phyloP scores from a whole-genome alignment of 805 yeast species.

The Candida corydali region DNA sequence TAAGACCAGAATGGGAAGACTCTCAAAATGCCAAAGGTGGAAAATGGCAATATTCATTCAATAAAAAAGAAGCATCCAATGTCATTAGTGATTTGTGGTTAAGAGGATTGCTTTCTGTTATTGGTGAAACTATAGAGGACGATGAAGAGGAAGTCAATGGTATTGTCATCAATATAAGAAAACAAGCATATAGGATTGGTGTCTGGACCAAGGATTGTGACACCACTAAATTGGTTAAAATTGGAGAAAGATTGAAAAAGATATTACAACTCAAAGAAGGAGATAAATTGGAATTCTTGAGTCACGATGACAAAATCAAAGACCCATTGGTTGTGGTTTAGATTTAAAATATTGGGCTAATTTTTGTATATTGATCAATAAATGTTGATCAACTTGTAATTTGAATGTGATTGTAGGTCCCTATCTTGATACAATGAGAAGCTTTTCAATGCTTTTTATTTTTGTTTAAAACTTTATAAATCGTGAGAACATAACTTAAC shows the following conservation, averaged over 20 bases:
- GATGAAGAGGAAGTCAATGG: constrained; percentile 87
- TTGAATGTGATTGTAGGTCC: too few species aligned
- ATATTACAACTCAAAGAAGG: constrained; percentile 71
- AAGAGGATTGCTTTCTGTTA: constrained; percentile 78
- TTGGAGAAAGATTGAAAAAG: constrained; percentile 83
- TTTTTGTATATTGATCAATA: too few species aligned
- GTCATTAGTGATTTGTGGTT: constrained; percentile 90
- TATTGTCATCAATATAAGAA: constrained; percentile 85
- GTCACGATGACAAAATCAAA: constrained; percentile 51
- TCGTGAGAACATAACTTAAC: too few species aligned
- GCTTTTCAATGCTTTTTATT: too few species aligned
- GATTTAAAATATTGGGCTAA: too few species aligned
- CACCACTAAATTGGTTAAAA: constrained; percentile 55
- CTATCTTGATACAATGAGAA: too few species aligned
- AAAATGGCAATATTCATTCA: constrained; percentile 74
- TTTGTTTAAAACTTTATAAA: too few species aligned
- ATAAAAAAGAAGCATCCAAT: constrained; percentile 55
- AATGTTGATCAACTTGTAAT: too few species aligned
- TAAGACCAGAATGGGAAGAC: constrained; percentile 99
- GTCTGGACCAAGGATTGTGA: constrained; percentile 88
- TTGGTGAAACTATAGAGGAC: constrained; percentile 92
- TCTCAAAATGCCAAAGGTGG: constrained; percentile 84
- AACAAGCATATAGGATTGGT: constrained; percentile 76
- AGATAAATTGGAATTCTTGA: constrained; percentile 75
- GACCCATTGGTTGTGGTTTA: constrained; percentile 5